A percentile compares a stretch with the other conserved stretches of the same genome.
Conservation (phyloP, 768 basidiomycete species). For the Daedalea quercina region DNA sequence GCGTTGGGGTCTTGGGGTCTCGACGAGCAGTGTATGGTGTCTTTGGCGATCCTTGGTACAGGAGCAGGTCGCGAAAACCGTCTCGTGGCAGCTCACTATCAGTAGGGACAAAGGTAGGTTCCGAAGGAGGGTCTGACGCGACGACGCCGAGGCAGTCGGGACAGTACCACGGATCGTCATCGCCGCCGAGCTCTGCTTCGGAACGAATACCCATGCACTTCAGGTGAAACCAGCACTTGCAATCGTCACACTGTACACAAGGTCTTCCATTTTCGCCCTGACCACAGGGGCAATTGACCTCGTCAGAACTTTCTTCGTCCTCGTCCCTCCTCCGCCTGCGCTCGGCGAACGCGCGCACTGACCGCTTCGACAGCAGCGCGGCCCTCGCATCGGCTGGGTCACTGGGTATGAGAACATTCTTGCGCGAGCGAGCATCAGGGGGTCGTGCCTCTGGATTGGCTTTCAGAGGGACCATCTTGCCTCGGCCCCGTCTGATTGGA, state of each 20-base stretch:
- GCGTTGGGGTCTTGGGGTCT: constrained; percentile 45
- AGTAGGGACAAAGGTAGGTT: constrained; percentile 67
- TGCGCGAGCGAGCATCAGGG: constrained; percentile 13
- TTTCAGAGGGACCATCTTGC: constrained; percentile 54
- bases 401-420: constrained; percentile 40
- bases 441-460: constrained; percentile 27
- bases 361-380: constrained; percentile 67
- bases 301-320: constrained; percentile 31
- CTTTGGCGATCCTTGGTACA: constrained; percentile 52
- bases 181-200: constrained; percentile 58
- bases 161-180: constrained; percentile 82
- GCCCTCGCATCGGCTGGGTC: constrained; percentile 75
- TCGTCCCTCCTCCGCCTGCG: constrained; percentile 28
- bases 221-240: constrained; percentile 78
- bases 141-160: constrained; percentile 43
- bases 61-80: constrained; percentile 44
- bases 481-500: constrained; percentile 38
- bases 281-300: constrained; percentile 57
- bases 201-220: constrained; percentile 68
- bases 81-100: constrained; percentile 39
- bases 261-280: constrained; percentile 66
- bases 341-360: constrained; percentile 53
- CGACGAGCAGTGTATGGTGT: constrained; percentile 37
- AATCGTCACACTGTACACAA: constrained; percentile 78
- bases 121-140: constrained; percentile 35